Evolutionary conservation across 2,329 filamentous ascomycete species (phyloP).

Genomic region (Trichoderma atrobrunneum): DNA sequence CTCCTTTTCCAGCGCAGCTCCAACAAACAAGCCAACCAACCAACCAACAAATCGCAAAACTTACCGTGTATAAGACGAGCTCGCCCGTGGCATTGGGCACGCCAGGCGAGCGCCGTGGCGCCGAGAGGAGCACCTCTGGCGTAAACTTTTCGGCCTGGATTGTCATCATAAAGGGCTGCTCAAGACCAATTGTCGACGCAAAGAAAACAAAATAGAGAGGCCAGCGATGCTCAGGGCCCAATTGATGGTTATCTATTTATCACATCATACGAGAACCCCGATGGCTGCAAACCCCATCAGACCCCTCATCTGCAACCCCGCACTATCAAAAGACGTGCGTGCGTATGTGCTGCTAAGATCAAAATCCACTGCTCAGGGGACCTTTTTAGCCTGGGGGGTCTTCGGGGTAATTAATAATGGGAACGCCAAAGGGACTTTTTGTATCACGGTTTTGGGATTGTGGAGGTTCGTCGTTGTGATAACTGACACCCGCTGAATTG

Average conservation of each 20-base stretch:
- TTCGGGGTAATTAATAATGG: not conserved
- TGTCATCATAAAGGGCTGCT: constrained; percentile 54
- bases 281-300: not conserved
- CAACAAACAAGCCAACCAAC: not conserved
- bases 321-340: not conserved
- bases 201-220: not conserved
- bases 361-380: not conserved
- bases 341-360: not conserved
- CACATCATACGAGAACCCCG: constrained; percentile 10
- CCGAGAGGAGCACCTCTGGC: constrained; percentile 72
- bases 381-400: not conserved
- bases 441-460: not conserved
- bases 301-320: constrained; percentile 20
- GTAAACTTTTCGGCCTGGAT: constrained; percentile 69
- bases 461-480: not conserved
- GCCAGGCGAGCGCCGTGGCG: constrained; percentile 68
- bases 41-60: not conserved
- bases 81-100: constrained; percentile 67
- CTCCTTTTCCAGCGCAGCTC: not conserved
- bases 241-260: not conserved
- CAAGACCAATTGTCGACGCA: not conserved
- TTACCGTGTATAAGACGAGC: constrained; percentile 62
- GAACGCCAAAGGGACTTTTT: not conserved
- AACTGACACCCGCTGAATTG: not conserved
- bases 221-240: not conserved